phyloP scores from a whole-genome alignment of 2,329 filamentous ascomycete genomes.

The Talaromyces sp. region DNA sequence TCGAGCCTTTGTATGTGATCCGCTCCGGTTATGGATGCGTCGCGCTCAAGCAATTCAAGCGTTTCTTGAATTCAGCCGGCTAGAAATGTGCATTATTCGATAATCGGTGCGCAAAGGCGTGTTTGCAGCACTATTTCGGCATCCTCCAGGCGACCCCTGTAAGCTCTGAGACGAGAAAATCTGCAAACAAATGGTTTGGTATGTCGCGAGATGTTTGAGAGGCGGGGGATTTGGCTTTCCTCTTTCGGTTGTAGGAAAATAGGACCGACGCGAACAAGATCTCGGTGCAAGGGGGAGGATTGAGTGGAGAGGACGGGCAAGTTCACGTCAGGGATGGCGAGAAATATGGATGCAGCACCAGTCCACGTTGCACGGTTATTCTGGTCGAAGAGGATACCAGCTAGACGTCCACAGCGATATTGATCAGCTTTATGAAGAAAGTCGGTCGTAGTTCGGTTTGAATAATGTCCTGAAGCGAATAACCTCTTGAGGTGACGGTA shows the following conservation, averaged over 20 bases:
- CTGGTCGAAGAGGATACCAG: background rate
- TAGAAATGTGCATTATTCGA: background rate
- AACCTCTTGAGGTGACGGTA: background rate
- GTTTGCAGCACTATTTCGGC: slow-evolving; percentile 1
- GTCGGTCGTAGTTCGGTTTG: background rate
- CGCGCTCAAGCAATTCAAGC: background rate
- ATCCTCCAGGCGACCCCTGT: background rate
- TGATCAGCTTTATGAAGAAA: background rate
- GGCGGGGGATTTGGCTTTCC: slow-evolving; percentile 8
- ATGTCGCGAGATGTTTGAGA: background rate
- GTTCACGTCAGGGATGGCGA: slow-evolving; percentile 14
- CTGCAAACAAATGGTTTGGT: background rate
- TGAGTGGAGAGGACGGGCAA: slow-evolving; percentile 7
- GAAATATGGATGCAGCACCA: slow-evolving; percentile 1
- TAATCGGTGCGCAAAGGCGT: background rate
- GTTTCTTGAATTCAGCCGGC: background rate
- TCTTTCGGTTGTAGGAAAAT: slow-evolving; percentile 5
- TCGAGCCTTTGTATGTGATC: background rate
- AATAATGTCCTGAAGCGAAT: background rate
- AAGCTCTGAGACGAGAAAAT: background rate
- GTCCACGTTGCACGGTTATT: slow-evolving; percentile 8
- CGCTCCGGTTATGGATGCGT: background rate
- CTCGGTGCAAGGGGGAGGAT: slow-evolving; percentile 15
- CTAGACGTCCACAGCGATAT: background rate
- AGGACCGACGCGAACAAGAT: slow-evolving; percentile 3